phyloP scores from a whole-genome alignment of 805 yeast species.

The Candida sakaeoensis region DNA sequence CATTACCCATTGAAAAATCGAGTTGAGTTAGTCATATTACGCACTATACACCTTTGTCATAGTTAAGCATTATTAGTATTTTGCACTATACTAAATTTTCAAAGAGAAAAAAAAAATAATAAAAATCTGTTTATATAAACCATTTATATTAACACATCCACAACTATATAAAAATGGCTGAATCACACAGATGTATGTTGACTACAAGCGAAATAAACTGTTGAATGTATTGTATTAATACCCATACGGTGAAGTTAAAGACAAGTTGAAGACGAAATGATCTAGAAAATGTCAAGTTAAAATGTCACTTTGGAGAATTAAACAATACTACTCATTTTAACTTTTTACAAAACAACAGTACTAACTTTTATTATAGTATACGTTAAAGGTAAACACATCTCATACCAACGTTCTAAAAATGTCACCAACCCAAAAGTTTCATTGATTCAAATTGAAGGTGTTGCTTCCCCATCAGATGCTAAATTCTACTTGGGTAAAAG shows the following conservation, averaged over 20 bases:
- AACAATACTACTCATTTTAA: neutral
- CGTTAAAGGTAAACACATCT: conserved; percentile 99
- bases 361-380: conserved; percentile 55
- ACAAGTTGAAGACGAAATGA: too few species aligned
- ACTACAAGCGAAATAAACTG: neutral
- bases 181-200: conserved; percentile 94
- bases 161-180: conserved; percentile 65
- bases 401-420: conserved; percentile 99
- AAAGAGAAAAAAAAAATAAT: conserved; percentile 2
- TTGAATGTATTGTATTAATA: neutral
- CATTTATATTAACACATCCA: conserved; percentile 6
- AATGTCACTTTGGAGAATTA: neutral
- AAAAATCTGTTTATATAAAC: conserved; percentile 5
- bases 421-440: conserved; percentile 98
- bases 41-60: too few species aligned
- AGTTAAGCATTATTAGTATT: neutral
- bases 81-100: neutral
- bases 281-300: neutral
- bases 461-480: conserved; percentile 86
- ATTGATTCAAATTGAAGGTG: conserved; percentile 96
- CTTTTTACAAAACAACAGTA: too few species aligned
- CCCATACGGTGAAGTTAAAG: too few species aligned
- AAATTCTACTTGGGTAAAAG: conserved; percentile 99
- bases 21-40: too few species aligned
- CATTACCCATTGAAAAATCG: too few species aligned